Evolutionary conservation across 768 basidiomycete species (phyloP), one percentile per base, ranked within the genome.

Genomic region (Naganishia onofrii): DNA sequence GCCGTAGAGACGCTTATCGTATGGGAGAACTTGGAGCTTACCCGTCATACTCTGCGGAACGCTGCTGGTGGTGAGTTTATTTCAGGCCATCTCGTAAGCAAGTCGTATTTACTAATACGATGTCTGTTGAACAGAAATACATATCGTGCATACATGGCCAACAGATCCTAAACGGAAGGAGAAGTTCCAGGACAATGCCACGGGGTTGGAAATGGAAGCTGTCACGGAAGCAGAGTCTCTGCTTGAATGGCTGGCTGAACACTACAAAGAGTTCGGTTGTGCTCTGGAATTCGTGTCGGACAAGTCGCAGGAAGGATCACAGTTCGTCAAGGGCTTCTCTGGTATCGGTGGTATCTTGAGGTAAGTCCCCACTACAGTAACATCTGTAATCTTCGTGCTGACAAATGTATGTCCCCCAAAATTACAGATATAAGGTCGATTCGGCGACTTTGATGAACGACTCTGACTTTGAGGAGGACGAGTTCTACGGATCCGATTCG

Each of bases 191-290:
- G 96, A 99, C 85, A 94, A 95, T 82, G 90, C 91, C 3, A 99
- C 94, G 19, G 89, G 91, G 3, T 79, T 88, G 46, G 96, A 99
- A 84, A 99, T 99, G 96, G 96, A 99, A 79, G 89, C 90, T 80
- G 82, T 82, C 10, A 76, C 75, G 1, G 96, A 99, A 74, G 88
- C 96, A 1, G 87, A 90, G 77, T 84, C 90, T 58, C 86, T 98
- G 12, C 87, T 99, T 70, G 96, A 99, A 81, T 98, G 96, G 96
- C 93, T 98, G 80, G 89, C 96, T 54, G 96, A 98, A 80, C 93
- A 94, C 80, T 99, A 98, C 85, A 93, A 92, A 81, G 92, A 95
- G 51, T 98, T 97, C 78, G 96, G 95, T 72, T 92, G 95, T 64
- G 89, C 89, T 74, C 88, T 97, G 71, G 76, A 82, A 83, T 97